A percentile compares a stretch with the other conserved stretches of the same genome.
phyloP scores from a whole-genome alignment of 495 filamentous ascomycete genomes.

The Penicillium paradoxum region DNA sequence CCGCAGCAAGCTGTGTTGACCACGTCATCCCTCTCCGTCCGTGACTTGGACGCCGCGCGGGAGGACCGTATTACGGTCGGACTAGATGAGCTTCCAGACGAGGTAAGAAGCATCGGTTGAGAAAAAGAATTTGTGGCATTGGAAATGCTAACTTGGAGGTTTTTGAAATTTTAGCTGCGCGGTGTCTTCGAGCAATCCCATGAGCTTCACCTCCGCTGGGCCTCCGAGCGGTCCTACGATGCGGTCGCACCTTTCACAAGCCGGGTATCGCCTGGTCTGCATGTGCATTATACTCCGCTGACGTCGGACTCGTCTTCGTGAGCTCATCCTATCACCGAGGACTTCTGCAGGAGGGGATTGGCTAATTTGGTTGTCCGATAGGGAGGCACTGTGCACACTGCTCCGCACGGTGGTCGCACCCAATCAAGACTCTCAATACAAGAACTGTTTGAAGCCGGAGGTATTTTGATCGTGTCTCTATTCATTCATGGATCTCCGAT shows the following conservation, averaged over 20 bases:
- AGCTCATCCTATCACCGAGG: conserved; percentile 9
- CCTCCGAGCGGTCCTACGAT: conserved; percentile 50
- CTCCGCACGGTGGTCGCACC: conserved; percentile 58
- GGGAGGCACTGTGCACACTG: conserved; percentile 54
- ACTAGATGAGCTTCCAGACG: conserved; percentile 65
- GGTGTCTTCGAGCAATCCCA: conserved; percentile 59
- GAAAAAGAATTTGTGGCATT: neutral
- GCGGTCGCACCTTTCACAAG: conserved; percentile 65
- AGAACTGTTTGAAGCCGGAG: conserved; percentile 50
- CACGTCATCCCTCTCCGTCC: conserved; percentile 44
- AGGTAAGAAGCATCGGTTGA: conserved; percentile 38
- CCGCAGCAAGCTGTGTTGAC: conserved; percentile 53
- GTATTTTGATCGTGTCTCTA: conserved; percentile 27
- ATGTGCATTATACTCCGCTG: conserved; percentile 71
- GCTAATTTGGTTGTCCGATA: conserved; percentile 24
- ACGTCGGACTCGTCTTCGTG: conserved; percentile 36
- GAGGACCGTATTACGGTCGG: conserved; percentile 77
- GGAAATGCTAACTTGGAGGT: neutral
- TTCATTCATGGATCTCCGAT: neutral
- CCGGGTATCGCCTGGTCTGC: conserved; percentile 72
- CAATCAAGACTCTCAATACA: conserved; percentile 10
- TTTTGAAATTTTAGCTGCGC: conserved; percentile 43
- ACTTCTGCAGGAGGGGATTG: neutral
- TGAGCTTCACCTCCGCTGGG: conserved; percentile 80
- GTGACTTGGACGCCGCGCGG: conserved; percentile 56